phyloP scores from a whole-genome alignment of 1,139 yeast genomes.

The Meyerozyma guilliermondii region DNA sequence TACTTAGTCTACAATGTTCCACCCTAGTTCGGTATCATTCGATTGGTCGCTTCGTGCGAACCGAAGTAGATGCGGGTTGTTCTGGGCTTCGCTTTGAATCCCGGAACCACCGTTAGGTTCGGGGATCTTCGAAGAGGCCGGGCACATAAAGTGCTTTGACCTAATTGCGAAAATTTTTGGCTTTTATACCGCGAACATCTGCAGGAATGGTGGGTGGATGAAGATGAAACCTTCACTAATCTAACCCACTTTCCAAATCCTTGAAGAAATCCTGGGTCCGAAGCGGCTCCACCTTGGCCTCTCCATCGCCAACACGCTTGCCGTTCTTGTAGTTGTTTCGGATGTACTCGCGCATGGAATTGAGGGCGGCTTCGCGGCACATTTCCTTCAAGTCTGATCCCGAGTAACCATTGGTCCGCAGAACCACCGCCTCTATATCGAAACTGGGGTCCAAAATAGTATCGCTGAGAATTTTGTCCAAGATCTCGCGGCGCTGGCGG shows the following conservation, averaged over 20 bases:
- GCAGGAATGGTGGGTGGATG: constrained; percentile 21
- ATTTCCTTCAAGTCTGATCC: constrained; percentile 91
- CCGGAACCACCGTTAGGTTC: constrained; percentile 49
- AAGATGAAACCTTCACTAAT: neutral
- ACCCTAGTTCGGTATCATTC: constrained; percentile 19
- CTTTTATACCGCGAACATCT: constrained; percentile 24
- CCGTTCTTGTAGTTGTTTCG: constrained; percentile 44
- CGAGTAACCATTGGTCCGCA: constrained; percentile 67
- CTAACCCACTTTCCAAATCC: constrained; percentile 18
- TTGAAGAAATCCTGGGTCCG: constrained; percentile 42
- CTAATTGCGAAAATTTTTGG: constrained; percentile 1
- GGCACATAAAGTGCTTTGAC: neutral
- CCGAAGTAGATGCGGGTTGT: constrained; percentile 22
- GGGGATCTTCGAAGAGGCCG: constrained; percentile 71
- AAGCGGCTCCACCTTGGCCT: constrained; percentile 39
- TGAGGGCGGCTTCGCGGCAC: constrained; percentile 90
- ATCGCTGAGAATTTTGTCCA: constrained; percentile 60
- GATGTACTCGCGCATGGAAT: constrained; percentile 83
- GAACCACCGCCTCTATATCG: constrained; percentile 56
- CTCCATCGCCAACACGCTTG: constrained; percentile 25
- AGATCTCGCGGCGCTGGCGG: constrained; percentile 65
- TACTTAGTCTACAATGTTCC: constrained; percentile 16
- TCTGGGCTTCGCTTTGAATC: constrained; percentile 75
- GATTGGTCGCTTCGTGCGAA: constrained; percentile 11
- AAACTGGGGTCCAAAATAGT: constrained; percentile 58